phyloP scores from a whole-genome alignment of 2,329 filamentous ascomycete genomes.

The Cercospora sp. region DNA sequence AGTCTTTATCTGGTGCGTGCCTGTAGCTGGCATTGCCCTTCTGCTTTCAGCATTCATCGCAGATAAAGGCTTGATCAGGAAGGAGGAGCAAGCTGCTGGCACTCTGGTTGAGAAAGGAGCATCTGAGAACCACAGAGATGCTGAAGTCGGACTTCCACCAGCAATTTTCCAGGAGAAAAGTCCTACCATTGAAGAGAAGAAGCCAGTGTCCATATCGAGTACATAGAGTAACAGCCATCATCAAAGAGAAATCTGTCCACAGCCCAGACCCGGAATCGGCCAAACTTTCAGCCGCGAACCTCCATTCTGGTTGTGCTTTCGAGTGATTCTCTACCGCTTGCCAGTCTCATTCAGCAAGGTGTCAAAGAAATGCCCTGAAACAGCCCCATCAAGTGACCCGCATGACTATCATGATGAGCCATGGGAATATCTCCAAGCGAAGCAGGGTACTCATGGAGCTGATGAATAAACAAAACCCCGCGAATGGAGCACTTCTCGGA shows the following conservation, averaged over 20 bases:
- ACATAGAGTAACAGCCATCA: neutral
- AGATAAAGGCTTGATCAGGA: constrained; percentile 31
- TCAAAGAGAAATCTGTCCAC: too few species aligned
- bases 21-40: constrained; percentile 55
- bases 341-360: too few species aligned
- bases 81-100: constrained; percentile 29
- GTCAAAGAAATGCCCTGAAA: too few species aligned
- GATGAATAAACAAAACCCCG: neutral
- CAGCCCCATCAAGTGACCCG: neutral
- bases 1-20: constrained; percentile 60
- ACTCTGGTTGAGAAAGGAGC: neutral
- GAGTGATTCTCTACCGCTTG: too few species aligned
- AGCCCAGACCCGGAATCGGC: too few species aligned
- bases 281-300: too few species aligned
- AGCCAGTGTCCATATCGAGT: neutral
- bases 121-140: neutral
- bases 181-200: neutral
- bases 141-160: neutral
- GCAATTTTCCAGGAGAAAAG: neutral
- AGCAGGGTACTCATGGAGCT: neutral
- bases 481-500: neutral
- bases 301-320: too few species aligned
- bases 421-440: neutral
- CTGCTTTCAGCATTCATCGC: constrained; percentile 55
- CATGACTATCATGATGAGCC: neutral